These are phyloP conservation scores for Pseudotsuga menziesii DNA, from an alignment of 75 land plant genomes.

Conservation along the genomic window DNA sequence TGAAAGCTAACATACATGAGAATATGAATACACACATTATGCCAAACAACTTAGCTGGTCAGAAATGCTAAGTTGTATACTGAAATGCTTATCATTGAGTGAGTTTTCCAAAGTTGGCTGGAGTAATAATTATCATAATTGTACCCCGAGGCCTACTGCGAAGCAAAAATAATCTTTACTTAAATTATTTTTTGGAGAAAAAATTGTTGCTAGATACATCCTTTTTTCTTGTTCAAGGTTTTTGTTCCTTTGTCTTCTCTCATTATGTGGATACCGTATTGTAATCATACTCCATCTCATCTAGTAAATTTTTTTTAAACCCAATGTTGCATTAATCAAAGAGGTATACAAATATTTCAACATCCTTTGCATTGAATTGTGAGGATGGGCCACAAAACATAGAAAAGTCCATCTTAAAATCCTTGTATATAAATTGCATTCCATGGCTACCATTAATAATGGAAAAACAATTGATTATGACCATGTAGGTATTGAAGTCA, in stretches of 20 bases:
- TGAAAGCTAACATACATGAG: no score
- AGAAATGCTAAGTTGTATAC: not conserved
- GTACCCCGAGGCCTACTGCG: not conserved
- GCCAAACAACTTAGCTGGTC: not conserved
- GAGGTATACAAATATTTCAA: not conserved
- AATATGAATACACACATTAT: no score
- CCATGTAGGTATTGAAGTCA: no score
- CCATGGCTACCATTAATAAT: no score
- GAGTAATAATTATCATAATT: not conserved
- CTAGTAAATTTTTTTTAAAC: not conserved
- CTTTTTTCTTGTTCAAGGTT: not conserved
- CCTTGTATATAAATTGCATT: not conserved
- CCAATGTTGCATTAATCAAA: not conserved
- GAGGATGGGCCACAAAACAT: not conserved
- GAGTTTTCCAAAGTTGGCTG: not conserved
- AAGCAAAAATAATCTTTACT: not conserved
- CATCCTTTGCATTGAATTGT: not conserved
- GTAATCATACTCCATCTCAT: not conserved
- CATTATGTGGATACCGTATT: not conserved
- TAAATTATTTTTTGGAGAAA: not conserved
- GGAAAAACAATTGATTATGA: no score
- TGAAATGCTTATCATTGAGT: not conserved
- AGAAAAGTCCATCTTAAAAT: not conserved
- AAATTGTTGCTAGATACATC: not conserved
- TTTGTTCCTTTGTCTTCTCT: not conserved